phyloP scores from a whole-genome alignment of 2,329 filamentous ascomycete genomes.

The Myriangium duriaei region DNA sequence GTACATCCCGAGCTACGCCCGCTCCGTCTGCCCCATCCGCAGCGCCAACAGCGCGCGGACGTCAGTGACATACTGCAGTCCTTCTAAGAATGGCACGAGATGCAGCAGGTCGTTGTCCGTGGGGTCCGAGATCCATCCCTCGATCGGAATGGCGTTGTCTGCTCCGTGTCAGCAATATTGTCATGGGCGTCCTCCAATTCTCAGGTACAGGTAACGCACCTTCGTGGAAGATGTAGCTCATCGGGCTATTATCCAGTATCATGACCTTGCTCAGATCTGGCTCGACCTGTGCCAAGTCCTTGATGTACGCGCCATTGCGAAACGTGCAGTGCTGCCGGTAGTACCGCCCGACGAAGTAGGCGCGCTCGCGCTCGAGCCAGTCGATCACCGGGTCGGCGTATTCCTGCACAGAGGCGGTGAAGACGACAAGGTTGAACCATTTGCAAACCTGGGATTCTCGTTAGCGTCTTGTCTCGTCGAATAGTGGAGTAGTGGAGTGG shows the following conservation, averaged over 20 bases:
- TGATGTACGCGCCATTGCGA: conserved; percentile 92
- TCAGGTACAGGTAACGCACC: conserved; percentile 54
- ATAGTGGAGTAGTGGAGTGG: conserved; percentile 6
- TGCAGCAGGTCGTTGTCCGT: conserved; percentile 93
- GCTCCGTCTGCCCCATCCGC: conserved; percentile 60
- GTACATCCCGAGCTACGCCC: conserved; percentile 18
- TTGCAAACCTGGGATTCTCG: conserved; percentile 86
- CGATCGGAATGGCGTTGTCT: conserved; percentile 99
- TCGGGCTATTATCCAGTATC: conserved; percentile 95
- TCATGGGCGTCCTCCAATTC: too few relatives aligned
- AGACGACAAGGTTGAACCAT: conserved; percentile 96
- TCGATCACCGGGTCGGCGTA: conserved; percentile 98
- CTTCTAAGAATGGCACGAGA: conserved; percentile 82
- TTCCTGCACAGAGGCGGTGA: conserved; percentile 95
- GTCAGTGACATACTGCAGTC: conserved; percentile 91
- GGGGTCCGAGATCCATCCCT: conserved; percentile 98
- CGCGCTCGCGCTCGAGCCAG: conserved; percentile 92
- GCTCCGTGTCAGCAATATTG: too few relatives aligned
- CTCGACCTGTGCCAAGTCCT: conserved; percentile 90
- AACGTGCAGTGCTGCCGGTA: conserved; percentile 97
- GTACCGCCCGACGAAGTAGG: conserved; percentile 87
- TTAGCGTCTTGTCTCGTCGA: too few relatives aligned
- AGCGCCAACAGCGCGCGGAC: conserved; percentile 82
- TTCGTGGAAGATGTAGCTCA: conserved; percentile 98
- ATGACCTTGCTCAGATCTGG: conserved; percentile 95